A percentile compares a stretch with the other conserved stretches of the same genome.
phyloP scores from a whole-genome alignment of 768 basidiomycete species.

The Calocybe indica region DNA sequence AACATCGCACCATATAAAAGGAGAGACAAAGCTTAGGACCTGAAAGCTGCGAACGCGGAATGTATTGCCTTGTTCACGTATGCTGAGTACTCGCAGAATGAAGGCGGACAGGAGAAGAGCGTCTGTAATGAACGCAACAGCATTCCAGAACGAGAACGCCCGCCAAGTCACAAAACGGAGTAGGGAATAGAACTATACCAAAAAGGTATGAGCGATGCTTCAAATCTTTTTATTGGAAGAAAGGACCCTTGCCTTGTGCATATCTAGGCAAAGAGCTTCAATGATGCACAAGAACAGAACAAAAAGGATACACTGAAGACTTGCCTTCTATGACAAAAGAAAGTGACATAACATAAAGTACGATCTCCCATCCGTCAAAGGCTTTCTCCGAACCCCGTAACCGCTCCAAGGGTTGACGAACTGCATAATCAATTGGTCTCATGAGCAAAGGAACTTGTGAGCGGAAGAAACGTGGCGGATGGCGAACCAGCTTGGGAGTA shows the following conservation, averaged over 20 bases:
- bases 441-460: neutral
- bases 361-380: conserved; percentile 78
- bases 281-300: neutral
- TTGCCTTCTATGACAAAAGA: conserved; percentile 79
- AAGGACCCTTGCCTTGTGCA: conserved; percentile 41
- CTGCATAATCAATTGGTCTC: conserved; percentile 26
- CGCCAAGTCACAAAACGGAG: conserved; percentile 73
- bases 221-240: too few species aligned
- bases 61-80: conserved; percentile 25
- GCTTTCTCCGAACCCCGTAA: conserved; percentile 44
- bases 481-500: conserved; percentile 79
- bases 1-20: conserved; percentile 72
- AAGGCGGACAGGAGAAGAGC: conserved; percentile 70
- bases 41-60: conserved; percentile 75
- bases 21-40: conserved; percentile 80
- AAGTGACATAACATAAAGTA: conserved; percentile 73
- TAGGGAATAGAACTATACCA: conserved; percentile 61
- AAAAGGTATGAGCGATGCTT: neutral
- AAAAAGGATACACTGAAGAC: neutral
- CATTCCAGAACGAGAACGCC: conserved; percentile 79
- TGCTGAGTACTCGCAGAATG: conserved; percentile 50
- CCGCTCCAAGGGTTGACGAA: conserved; percentile 72
- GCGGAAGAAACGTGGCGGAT: neutral
- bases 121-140: conserved; percentile 68
- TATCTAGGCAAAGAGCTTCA: conserved; percentile 24